Percentiles rank a stretch among this genome's conserved stretches.
phyloP scores from a whole-genome alignment of 805 yeast genomes.

The Cyberlindnera mycetangii region DNA sequence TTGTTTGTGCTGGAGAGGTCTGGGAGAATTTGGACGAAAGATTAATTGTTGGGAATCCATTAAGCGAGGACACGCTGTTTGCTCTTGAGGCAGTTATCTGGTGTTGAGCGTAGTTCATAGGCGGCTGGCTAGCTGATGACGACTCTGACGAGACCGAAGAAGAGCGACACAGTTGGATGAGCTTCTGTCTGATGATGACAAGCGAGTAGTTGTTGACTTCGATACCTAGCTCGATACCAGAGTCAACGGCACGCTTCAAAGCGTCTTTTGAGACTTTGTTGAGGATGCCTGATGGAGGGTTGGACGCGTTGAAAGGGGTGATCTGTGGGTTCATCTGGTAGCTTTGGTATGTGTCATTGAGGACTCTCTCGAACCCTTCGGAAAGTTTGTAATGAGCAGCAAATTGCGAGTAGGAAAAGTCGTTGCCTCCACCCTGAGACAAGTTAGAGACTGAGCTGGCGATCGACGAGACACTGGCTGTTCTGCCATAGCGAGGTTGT shows the following conservation, averaged over 20 bases:
- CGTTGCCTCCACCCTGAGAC: slow-evolving; percentile 21
- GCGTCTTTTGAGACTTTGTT: slow-evolving; percentile 58
- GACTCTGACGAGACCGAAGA: slow-evolving; percentile 10
- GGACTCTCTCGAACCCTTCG: slow-evolving; percentile 40
- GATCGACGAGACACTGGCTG: slow-evolving; percentile 26
- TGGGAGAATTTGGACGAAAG: slow-evolving; percentile 21
- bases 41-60: slow-evolving; percentile 22
- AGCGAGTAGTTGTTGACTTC: slow-evolving; percentile 37
- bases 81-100: slow-evolving; percentile 16
- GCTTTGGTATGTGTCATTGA: slow-evolving; percentile 45
- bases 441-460: slow-evolving; percentile 27
- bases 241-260: slow-evolving; percentile 34
- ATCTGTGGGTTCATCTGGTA: slow-evolving; percentile 54
- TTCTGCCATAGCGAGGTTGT: slow-evolving; percentile 26
- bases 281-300: slow-evolving; percentile 67
- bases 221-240: slow-evolving; percentile 35
- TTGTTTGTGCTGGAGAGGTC: slow-evolving; percentile 7
- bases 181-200: slow-evolving; percentile 36
- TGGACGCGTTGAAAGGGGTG: slow-evolving; percentile 63
- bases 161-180: slow-evolving; percentile 29
- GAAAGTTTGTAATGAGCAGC: slow-evolving; percentile 31
- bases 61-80: slow-evolving; percentile 20
- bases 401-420: slow-evolving; percentile 25
- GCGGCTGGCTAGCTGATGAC: not conserved
- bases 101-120: slow-evolving; percentile 10